These are phyloP conservation scores for Daldinia concentrica DNA, from an alignment of 495 filamentous ascomycete species.

Conservation along the genomic window DNA sequence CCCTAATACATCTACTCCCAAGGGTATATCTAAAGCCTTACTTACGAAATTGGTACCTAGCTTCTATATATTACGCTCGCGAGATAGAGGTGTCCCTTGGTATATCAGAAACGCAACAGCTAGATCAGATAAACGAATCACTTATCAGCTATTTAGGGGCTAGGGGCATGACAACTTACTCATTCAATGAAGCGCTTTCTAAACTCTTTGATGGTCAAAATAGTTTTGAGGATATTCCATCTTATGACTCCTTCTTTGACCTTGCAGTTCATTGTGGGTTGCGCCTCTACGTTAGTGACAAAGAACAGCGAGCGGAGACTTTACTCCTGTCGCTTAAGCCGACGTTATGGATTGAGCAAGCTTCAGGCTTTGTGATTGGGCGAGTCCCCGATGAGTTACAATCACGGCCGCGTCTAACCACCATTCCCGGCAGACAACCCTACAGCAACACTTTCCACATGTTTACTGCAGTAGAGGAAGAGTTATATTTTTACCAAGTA, in stretches of 20 bases:
- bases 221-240: not conserved
- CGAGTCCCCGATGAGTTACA: not conserved
- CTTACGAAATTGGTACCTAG: constrained; percentile 2
- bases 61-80: constrained; percentile 2
- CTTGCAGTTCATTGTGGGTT: not conserved
- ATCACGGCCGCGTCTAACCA: not conserved
- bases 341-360: not conserved
- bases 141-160: not conserved
- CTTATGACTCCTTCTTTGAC: not conserved
- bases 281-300: not conserved
- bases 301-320: not conserved
- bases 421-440: not conserved
- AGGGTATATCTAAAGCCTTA: constrained; percentile 5
- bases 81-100: not conserved
- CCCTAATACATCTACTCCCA: not conserved
- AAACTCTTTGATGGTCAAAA: not conserved
- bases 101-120: not conserved
- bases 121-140: not conserved
- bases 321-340: not conserved
- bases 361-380: not conserved
- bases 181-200: not conserved
- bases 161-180: not conserved
- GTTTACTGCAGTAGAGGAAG: not conserved
- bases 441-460: constrained; percentile 6
- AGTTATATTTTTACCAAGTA: not conserved